Conservation (phyloP, 1,284 basidiomycete species). For the Leccinum holopus region DNA sequence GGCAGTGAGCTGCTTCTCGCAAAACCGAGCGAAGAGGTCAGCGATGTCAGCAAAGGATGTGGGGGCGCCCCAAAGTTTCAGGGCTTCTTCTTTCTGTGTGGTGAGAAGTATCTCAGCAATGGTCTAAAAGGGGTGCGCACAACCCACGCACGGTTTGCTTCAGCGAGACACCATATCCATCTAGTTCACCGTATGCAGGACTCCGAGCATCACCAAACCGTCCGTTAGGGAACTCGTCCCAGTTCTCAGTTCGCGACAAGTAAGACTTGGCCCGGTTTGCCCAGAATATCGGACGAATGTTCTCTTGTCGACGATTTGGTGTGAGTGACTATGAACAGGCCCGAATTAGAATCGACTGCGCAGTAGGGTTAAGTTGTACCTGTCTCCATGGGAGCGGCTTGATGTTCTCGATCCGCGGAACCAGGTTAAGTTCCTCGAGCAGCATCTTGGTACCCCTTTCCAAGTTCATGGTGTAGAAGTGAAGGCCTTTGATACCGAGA, state of each 20-base stretch:
- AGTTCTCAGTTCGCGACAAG: constrained; percentile 89
- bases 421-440: constrained; percentile 82
- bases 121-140: not conserved
- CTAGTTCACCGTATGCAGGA: constrained; percentile 97
- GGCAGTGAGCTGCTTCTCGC: constrained; percentile 65
- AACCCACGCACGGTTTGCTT: constrained; percentile 67
- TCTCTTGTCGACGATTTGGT: constrained; percentile 82
- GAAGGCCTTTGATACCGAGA: constrained; percentile 82
- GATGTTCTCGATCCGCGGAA: constrained; percentile 82
- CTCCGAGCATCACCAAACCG: constrained; percentile 96
- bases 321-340: constrained; percentile 70
- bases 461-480: constrained; percentile 98
- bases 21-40: constrained; percentile 80
- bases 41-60: constrained; percentile 65
- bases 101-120: constrained; percentile 7
- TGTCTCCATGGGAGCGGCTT: constrained; percentile 94
- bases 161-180: constrained; percentile 89
- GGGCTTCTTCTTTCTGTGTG: constrained; percentile 75
- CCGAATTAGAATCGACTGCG: constrained; percentile 53
- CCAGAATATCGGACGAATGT: constrained; percentile 95
- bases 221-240: constrained; percentile 99
- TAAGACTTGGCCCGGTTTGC: constrained; percentile 92
- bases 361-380: constrained; percentile 39
- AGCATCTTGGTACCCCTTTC: constrained; percentile 95
- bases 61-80: constrained; percentile 88